Base-by-base conservation (phyloP, 2,329 filamentous ascomycete genomes). In the Penicillium sp. region DNA sequence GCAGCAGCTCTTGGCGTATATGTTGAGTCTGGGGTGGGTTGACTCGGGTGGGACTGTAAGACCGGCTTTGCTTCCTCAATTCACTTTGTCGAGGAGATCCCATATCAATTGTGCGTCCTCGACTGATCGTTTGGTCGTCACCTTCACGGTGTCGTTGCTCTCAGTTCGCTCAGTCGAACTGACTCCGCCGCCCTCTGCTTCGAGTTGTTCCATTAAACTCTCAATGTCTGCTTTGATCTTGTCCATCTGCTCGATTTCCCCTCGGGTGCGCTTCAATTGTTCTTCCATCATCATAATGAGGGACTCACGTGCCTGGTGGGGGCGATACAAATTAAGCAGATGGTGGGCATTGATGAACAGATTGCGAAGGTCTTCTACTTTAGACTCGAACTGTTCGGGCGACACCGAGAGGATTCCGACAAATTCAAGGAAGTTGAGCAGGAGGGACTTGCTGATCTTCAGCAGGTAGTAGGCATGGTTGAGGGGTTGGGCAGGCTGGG, bases 281-380 rank as follows among this genome's bases (percentile, higher is more conserved):
- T 90, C 89, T 77, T 97, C 91, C 90, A 97, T 93, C 81, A 94
- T 85, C 67, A 89, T 79, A 35, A 97, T 96, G 60, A 96, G 81
- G 30, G 89, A 93, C 79, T 97, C 93, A 48, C 94, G 82, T 26
- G 93, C 93, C 79, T 98, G 94, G 74, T 97, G 93, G 10, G 93
- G 93, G 35, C 94, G 85, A 78, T 97, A 98, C 76, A 96, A 89
- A 76, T 99, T 99, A 66, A 98, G 87, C 57, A 97, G 84, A 71
- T 96, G 92, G 77, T 97, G 93, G 71, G 96, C 90, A 75, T 98
- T 98, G 75, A 94, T 88, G 65, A 96, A 89, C 30, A 98, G 80
- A 16, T 89, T 93, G 70, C 90, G 85, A 35, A 99, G 78, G 75
- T 98, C 90, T 48, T 87, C 82, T 49, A 94, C 83, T 74, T 96